Evolutionary conservation across 73 alveolate genomes (phyloP).

Genomic region (Paramecium pentaurelia): DNA sequence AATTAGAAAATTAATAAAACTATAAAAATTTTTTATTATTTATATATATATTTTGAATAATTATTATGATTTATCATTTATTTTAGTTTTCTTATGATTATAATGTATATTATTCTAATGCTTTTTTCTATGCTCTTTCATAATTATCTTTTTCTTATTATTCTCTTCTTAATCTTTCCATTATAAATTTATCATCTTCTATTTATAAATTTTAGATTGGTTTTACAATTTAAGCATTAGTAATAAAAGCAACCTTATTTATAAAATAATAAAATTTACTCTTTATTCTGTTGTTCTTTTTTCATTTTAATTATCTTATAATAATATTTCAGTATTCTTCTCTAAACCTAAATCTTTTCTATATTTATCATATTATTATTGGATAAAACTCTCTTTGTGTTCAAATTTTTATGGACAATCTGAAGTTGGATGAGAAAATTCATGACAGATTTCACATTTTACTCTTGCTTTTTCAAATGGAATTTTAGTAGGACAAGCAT

Average conservation of each 20-base stretch:
- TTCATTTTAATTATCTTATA: not conserved
- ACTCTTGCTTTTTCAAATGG: conserved; percentile 53
- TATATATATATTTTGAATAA: not conserved
- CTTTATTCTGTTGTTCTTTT: conserved; percentile 32
- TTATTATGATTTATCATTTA: not conserved
- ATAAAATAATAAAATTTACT: not conserved
- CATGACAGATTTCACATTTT: conserved; percentile 29
- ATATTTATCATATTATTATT: conserved; percentile 33
- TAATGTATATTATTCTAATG: conserved; percentile 1
- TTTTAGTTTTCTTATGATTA: not conserved
- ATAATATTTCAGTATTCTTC: not conserved
- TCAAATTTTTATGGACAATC: conserved; percentile 36
- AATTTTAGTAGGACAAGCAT: conserved; percentile 54
- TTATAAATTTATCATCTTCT: not conserved
- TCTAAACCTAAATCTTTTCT: conserved; percentile 34
- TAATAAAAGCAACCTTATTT: not conserved
- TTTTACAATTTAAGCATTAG: not conserved
- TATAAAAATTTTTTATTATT: not conserved
- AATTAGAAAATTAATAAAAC: no score
- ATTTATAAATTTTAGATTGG: not conserved
- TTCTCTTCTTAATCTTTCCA: not conserved
- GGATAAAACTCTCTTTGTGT: not conserved
- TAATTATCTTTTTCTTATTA: not conserved
- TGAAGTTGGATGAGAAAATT: conserved; percentile 41
- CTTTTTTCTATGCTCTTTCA: not conserved